phyloP scores from a whole-genome alignment of 116 monocot species.

The Zostera marina region DNA sequence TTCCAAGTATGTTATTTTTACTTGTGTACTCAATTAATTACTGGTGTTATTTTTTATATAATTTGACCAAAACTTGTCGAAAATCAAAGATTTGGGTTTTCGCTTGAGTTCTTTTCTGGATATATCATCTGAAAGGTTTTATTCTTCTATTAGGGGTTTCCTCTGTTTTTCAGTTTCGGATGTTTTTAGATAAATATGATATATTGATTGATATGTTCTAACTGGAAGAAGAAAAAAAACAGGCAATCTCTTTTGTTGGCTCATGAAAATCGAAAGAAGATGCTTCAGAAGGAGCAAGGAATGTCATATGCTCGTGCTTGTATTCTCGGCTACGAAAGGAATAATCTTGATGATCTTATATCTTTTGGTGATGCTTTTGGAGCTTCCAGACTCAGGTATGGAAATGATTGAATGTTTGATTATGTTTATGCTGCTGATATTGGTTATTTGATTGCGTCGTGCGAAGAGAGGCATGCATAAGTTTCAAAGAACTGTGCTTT shows the following conservation, averaged over 20 bases:
- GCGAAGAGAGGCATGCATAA: conserved; percentile 19
- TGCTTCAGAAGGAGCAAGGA: conserved; percentile 31
- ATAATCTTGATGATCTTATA: conserved; percentile 17
- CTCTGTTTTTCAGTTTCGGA: too few species aligned
- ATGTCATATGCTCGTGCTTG: conserved; percentile 34
- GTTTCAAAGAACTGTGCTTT: conserved; percentile 15
- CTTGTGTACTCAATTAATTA: not conserved
- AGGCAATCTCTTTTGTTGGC: conserved; percentile 11
- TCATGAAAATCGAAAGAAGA: conserved; percentile 20
- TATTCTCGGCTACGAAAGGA: conserved; percentile 19
- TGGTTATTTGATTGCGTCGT: not conserved
- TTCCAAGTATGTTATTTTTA: conserved; percentile 6
- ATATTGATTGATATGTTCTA: not conserved
- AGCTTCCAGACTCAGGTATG: conserved; percentile 22
- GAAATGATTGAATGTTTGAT: too few species aligned
- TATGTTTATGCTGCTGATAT: not conserved
- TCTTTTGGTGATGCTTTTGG: conserved; percentile 35
- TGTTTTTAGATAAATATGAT: not conserved
- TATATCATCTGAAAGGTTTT: too few species aligned
- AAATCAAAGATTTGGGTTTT: not conserved
- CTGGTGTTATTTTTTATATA: not conserved
- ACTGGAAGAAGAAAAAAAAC: not conserved
- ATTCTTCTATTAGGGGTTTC: too few species aligned
- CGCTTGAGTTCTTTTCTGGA: too few species aligned
- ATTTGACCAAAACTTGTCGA: not conserved